Evolutionary conservation across 352 stramenopile species (phyloP).

Genomic region (Phytophthora brassicae): DNA sequence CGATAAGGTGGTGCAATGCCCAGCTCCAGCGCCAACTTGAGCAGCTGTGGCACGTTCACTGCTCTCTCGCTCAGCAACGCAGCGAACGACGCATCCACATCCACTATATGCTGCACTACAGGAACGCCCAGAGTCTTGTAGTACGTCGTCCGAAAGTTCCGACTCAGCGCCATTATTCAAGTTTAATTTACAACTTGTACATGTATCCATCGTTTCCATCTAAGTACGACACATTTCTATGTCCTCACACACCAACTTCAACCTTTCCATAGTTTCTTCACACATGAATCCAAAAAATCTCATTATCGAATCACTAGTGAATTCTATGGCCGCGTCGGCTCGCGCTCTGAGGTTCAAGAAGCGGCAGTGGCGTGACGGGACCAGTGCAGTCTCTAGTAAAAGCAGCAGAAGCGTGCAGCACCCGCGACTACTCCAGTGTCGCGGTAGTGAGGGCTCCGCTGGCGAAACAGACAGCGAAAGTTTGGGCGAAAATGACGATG

Average conservation of each 20-base stretch:
- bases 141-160: slow-evolving; percentile 86
- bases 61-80: slow-evolving; percentile 55
- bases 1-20: slow-evolving; percentile 61
- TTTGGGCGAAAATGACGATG: slow-evolving; percentile 27
- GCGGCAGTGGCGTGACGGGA: slow-evolving; percentile 41
- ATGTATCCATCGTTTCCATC: too few relatives aligned
- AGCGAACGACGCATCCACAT: slow-evolving; percentile 75
- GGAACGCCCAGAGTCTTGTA: slow-evolving; percentile 88
- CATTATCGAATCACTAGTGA: neutral
- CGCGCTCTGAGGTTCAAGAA: slow-evolving; percentile 41
- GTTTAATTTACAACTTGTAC: too few relatives aligned
- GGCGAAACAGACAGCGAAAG: slow-evolving; percentile 44
- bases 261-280: slow-evolving; percentile 15
- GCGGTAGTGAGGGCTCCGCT: slow-evolving; percentile 25
- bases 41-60: slow-evolving; percentile 67
- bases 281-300: slow-evolving; percentile 1
- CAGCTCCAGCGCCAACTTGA: slow-evolving; percentile 76
- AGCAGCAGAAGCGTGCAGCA: slow-evolving; percentile 18
- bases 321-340: slow-evolving; percentile 14
- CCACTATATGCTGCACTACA: slow-evolving; percentile 81
- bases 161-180: slow-evolving; percentile 58
- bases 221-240: neutral
- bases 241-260: slow-evolving; percentile 10
- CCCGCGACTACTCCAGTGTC: slow-evolving; percentile 37
- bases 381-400: slow-evolving; percentile 10